Evolutionary conservation across 805 yeast species (phyloP), one percentile per base, ranked within the genome.

Genomic region (Yamadazyma insecticola): DNA sequence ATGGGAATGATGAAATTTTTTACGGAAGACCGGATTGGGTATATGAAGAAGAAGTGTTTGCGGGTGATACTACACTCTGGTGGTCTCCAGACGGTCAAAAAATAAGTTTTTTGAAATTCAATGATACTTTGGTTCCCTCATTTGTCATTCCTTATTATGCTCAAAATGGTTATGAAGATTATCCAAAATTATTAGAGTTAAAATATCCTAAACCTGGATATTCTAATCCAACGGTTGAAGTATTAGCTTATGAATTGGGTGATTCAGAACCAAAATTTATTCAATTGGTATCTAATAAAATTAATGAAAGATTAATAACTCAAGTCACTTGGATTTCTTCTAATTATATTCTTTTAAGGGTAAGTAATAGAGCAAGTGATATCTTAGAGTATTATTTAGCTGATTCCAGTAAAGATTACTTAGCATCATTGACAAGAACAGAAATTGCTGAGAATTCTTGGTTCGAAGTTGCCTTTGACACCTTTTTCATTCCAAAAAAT

Each of bases 1-100:
- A 75, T 47, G 89, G 88, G 0, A 57, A 70, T 10, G 46, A 43
- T 1, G 52, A 66, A 22, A 60, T 80, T 4, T 67, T 70, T 36
- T 78, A 83, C 44, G 95, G 86, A 2, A 78, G 69, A 44, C 75
- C 89, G 0, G 92, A 83, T 48, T 84, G 94, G 92, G 78, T 83
- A 1, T 83, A 83, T 50, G 94, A 84, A 53, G 94, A 84, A 50
- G 95, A 84, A 46, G 85, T 84, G 0, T 51, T 74, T 6, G 71
- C 67, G 0, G 47, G 57, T 12, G 85, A 79, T 40, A 59, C 52
- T 24, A 73, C 83, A 0, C 55, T 81, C n/a, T 82, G 87, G 82
- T 84, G 90, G 89, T 62, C 79, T 11, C 78, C 81, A 2, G 75
- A 78, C 43, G 82, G 76, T 43, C 53, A 72, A 1, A 60, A 61